Evolutionary conservation across 2,329 filamentous ascomycete genomes (phyloP).

Genomic region (Penicillium frequentans): DNA sequence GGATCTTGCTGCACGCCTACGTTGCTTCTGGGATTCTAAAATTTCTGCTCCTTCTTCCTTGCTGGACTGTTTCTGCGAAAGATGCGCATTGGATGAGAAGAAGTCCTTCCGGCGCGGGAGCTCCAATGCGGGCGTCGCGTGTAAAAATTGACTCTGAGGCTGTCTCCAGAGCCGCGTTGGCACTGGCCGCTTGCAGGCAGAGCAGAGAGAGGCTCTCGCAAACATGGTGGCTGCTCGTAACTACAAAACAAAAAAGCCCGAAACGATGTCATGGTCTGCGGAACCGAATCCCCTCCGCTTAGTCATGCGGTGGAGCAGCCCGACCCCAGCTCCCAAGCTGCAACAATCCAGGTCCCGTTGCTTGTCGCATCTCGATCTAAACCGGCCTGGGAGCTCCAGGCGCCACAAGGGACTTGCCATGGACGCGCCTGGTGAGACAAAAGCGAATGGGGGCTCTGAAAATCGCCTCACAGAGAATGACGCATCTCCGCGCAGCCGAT

Average conservation of each 20-base stretch:
- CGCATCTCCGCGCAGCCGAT: conserved; percentile 18
- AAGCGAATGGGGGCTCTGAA: conserved; percentile 24
- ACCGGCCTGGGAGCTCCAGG: conserved; percentile 21
- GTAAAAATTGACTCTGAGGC: conserved; percentile 36
- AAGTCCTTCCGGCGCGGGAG: conserved; percentile 59
- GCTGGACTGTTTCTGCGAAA: conserved; percentile 42
- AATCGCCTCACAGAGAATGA: conserved; percentile 20
- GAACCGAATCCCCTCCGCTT: conserved; percentile 15
- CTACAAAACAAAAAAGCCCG: neutral
- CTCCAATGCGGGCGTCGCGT: conserved; percentile 34
- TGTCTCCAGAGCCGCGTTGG: conserved; percentile 25
- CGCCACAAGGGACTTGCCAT: conserved; percentile 34
- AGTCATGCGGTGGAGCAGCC: conserved; percentile 19
- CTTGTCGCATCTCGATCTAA: conserved; percentile 21
- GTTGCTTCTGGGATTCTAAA: conserved; percentile 35
- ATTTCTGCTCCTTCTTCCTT: conserved; percentile 17
- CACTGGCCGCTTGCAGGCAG: conserved; percentile 31
- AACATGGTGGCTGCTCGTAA: conserved; percentile 27
- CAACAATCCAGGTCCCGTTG: conserved; percentile 13
- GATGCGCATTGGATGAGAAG: conserved; percentile 64
- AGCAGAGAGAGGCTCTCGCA: conserved; percentile 31
- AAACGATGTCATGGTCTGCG: conserved; percentile 16
- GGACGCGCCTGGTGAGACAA: conserved; percentile 39
- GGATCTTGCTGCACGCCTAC: conserved; percentile 51
- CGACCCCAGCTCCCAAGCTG: conserved; percentile 22